Conservation (phyloP, 306 rosid genomes). For the Quercus aquifolioides region DNA sequence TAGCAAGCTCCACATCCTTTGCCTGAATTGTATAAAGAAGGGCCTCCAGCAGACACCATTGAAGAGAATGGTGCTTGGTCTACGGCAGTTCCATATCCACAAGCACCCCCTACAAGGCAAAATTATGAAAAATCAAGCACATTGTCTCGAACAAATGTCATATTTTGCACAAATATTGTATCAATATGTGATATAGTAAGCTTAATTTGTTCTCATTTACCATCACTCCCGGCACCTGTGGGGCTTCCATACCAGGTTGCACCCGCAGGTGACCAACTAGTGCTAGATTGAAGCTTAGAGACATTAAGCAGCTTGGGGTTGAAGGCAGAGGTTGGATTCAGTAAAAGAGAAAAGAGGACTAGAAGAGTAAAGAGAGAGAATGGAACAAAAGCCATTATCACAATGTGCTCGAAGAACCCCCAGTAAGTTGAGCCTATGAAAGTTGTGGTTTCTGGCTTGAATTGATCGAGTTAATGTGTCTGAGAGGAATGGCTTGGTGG, state of each 20-base stretch:
- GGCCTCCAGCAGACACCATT: slow-evolving; percentile 61
- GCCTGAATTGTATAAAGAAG: slow-evolving; percentile 53
- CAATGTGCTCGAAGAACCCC: not conserved
- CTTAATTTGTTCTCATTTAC: not conserved
- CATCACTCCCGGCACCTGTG: slow-evolving; percentile 35
- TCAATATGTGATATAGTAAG: not conserved
- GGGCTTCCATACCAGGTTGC: slow-evolving; percentile 45
- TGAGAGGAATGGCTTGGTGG: not conserved
- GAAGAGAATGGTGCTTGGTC: slow-evolving; percentile 59
- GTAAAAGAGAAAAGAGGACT: not conserved
- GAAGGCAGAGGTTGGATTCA: slow-evolving; percentile 26
- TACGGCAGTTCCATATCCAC: slow-evolving; percentile 64
- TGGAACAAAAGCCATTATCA: slow-evolving; percentile 12
- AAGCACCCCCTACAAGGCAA: slow-evolving; percentile 58
- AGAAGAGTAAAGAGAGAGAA: slow-evolving; percentile 3
- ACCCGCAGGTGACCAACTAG: slow-evolving; percentile 31
- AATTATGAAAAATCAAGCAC: not conserved
- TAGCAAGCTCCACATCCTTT: slow-evolving; percentile 85
- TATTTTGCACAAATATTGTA: not conserved
- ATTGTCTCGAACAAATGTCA: not conserved
- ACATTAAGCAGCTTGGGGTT: slow-evolving; percentile 31
- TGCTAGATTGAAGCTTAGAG: slow-evolving; percentile 14
- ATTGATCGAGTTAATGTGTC: not conserved
- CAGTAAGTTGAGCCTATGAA: not conserved
- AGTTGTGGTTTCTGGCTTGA: not conserved